Conservation (phyloP, 257 asterid genomes). For the Verbascum thapsus region DNA sequence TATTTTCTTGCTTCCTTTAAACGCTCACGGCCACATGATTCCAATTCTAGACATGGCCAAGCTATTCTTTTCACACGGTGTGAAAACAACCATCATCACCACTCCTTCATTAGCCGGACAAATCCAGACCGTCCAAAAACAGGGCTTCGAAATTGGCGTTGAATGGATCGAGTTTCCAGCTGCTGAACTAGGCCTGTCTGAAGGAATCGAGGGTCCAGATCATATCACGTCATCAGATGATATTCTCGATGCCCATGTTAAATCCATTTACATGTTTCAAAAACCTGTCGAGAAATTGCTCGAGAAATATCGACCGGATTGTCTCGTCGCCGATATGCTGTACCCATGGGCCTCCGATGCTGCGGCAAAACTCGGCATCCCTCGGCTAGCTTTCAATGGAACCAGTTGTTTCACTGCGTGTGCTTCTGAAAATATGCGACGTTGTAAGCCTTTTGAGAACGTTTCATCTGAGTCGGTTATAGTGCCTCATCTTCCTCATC, state of each 20-base stretch:
- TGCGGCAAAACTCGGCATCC: constrained; percentile 49
- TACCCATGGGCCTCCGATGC: constrained; percentile 50
- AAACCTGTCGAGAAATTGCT: constrained; percentile 39
- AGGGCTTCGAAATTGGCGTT: constrained; percentile 40
- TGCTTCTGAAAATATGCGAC: constrained; percentile 27
- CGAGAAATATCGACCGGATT: not conserved
- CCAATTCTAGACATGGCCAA: constrained; percentile 67
- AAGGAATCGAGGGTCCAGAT: constrained; percentile 37
- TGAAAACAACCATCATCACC: constrained; percentile 49
- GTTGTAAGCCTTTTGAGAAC: constrained; percentile 38
- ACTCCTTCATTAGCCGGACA: constrained; percentile 40
- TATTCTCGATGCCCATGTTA: not conserved
- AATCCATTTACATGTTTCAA: constrained; percentile 39
- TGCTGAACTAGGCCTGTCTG: constrained; percentile 39
- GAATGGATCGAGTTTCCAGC: constrained; percentile 41
- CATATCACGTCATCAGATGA: constrained; percentile 29
- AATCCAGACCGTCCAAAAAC: constrained; percentile 23
- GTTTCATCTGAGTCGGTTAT: constrained; percentile 44
- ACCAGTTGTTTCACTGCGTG: constrained; percentile 41
- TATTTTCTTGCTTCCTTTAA: constrained; percentile 40
- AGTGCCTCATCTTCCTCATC: constrained; percentile 46
- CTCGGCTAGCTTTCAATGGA: constrained; percentile 50
- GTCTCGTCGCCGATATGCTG: constrained; percentile 49
- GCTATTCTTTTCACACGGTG: constrained; percentile 48
- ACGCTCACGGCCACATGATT: constrained; percentile 69